Evolutionary conservation across 495 filamentous ascomycete species (phyloP).

Genomic region (Evansstolkia leycettana): DNA sequence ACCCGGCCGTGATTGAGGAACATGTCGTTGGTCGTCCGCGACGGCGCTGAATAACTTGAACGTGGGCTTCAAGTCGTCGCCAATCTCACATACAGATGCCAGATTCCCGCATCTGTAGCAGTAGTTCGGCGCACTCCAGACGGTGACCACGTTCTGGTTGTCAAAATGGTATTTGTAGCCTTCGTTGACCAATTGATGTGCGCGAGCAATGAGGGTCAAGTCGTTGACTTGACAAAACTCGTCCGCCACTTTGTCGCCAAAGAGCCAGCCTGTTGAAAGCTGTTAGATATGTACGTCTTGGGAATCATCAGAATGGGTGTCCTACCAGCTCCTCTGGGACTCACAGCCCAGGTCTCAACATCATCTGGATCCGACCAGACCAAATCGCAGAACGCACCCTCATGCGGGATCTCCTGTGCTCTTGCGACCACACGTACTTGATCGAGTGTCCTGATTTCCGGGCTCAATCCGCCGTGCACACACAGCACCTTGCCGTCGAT

Average conservation of each 20-base stretch:
- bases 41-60: conserved; percentile 96
- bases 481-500: conserved; percentile 95
- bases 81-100: conserved; percentile 90
- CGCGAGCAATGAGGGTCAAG: conserved; percentile 84
- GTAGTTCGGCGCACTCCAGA: conserved; percentile 98
- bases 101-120: conserved; percentile 98
- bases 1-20: conserved; percentile 68
- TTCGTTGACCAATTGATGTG: conserved; percentile 95
- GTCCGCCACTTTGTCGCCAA: conserved; percentile 93
- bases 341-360: conserved; percentile 96
- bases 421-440: conserved; percentile 95
- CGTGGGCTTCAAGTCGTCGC: conserved; percentile 67
- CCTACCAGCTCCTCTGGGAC: conserved; percentile 72
- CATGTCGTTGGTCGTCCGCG: conserved; percentile 77
- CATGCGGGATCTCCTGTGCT: conserved; percentile 95
- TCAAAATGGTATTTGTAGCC: conserved; percentile 97
- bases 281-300: neutral
- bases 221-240: conserved; percentile 99
- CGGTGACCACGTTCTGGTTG: conserved; percentile 94
- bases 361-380: conserved; percentile 99
- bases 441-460: conserved; percentile 91
- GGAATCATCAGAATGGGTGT: too few relatives aligned
- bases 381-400: conserved; percentile 94
- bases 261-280: conserved; percentile 59
- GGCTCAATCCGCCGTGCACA: conserved; percentile 92